Conservation (phyloP, 2,329 filamentous ascomycete species). For the Nectriaceae sp. region DNA sequence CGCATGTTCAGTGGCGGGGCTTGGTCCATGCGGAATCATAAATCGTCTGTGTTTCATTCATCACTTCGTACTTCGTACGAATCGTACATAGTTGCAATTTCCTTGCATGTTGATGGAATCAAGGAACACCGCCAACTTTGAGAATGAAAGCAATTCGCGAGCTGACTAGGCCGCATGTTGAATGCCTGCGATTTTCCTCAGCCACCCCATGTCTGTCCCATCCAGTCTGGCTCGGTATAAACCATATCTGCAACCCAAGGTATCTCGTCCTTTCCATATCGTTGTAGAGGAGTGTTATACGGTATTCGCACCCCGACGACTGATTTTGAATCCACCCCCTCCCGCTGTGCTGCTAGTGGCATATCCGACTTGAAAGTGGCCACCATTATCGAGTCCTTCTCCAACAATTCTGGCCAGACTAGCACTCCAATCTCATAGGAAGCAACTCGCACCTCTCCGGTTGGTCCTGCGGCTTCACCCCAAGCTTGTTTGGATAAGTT, state of each 20-base stretch:
- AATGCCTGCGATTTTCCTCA: too few species aligned
- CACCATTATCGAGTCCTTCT: slow-evolving; percentile 60
- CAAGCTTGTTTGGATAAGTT: slow-evolving; percentile 89
- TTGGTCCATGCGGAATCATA: too few species aligned
- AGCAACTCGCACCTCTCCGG: slow-evolving; percentile 67
- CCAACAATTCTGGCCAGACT: slow-evolving; percentile 70
- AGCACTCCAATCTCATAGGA: slow-evolving; percentile 86
- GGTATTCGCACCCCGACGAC: slow-evolving; percentile 75
- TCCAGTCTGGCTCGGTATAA: slow-evolving; percentile 65
- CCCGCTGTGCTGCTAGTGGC: slow-evolving; percentile 37
- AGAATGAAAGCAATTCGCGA: too few species aligned
- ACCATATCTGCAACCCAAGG: slow-evolving; percentile 74
- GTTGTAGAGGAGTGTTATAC: slow-evolving; percentile 75
- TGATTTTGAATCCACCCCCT: slow-evolving; percentile 21
- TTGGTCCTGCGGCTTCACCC: slow-evolving; percentile 64
- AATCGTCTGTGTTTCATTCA: not conserved
- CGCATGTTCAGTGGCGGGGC: too few species aligned
- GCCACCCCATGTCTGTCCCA: slow-evolving; percentile 42
- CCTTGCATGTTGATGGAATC: too few species aligned
- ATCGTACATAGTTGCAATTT: too few species aligned
- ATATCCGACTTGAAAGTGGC: slow-evolving; percentile 66
- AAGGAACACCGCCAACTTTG: too few species aligned
- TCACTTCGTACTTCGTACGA: too few species aligned
- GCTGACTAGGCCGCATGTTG: too few species aligned
- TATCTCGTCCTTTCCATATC: slow-evolving; percentile 62